Evolutionary conservation across 2,329 filamentous ascomycete species (phyloP).

Genomic region (Hawksworthiomyces lignivorus): DNA sequence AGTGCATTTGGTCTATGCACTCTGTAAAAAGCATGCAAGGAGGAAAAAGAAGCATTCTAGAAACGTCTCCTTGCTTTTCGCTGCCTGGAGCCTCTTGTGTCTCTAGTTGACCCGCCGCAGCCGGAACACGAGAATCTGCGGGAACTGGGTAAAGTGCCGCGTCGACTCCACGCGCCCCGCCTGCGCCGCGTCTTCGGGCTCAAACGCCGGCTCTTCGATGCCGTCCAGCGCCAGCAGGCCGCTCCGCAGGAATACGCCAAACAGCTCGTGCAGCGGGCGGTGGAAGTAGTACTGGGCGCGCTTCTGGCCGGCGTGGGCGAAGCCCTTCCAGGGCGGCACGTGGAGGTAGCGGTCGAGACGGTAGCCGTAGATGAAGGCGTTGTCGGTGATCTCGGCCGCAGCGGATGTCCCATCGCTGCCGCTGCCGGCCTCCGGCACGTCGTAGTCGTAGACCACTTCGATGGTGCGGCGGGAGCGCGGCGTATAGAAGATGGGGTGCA

Average conservation of each 20-base stretch:
- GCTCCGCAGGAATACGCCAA: constrained; percentile 33
- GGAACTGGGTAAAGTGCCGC: constrained; percentile 32
- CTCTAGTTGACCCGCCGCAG: constrained; percentile 11
- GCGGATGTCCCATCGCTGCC: too few species aligned
- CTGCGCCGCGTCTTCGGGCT: constrained; percentile 18
- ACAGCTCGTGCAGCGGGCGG: constrained; percentile 32
- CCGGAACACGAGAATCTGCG: constrained; percentile 28
- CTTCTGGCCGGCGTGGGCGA: constrained; percentile 27
- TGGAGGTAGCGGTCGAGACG: constrained; percentile 34
- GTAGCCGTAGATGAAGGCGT: constrained; percentile 27
- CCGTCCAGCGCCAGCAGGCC: constrained; percentile 35
- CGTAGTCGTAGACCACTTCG: constrained; percentile 25
- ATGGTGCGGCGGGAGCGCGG: constrained; percentile 31
- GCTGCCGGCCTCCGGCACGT: constrained; percentile 10
- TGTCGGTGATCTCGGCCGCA: constrained; percentile 22
- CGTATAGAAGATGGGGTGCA: constrained; percentile 44
- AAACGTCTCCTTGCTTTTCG: too few species aligned
- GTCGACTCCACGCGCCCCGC: constrained; percentile 22
- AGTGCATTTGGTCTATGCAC: too few species aligned
- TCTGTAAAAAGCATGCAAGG: too few species aligned
- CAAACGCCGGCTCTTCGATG: constrained; percentile 39
- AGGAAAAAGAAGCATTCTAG: too few species aligned
- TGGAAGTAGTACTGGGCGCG: constrained; percentile 18
- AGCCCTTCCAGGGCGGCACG: constrained; percentile 30
- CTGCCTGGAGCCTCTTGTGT: too few species aligned